Evolutionary conservation across 331 rosid species (phyloP), one percentile per base, ranked within the genome.

Genomic region (Rhamnella rubrinervis): DNA sequence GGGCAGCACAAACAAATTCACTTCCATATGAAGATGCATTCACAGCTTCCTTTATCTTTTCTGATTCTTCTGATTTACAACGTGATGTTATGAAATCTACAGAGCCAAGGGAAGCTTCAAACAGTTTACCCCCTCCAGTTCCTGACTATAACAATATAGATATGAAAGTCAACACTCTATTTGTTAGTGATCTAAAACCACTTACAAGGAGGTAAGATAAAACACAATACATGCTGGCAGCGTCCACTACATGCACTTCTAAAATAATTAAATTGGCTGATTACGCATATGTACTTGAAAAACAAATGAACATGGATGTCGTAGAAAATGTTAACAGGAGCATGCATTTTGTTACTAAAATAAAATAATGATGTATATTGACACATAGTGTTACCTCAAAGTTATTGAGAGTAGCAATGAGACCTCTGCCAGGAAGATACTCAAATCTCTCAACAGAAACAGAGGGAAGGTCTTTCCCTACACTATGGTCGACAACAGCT

Each of bases 361-460:
- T 44, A 16, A 44, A 3, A 44, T 44, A 11, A 53, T 53, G 20
- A 17, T 18, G n/a, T n/a, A 53, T 6, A 18, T 19, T 18, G 4
- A 53, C n/a, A 18, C 25, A 6, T 26, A 6, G 8, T 53, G 52
- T 52, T 80, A 85, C 98, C 97, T 91, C 83, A 59, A 74, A 61
- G 83, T 86, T 80, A 70, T 91, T 84, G 71, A 95, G 81, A 80
- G 97, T 95, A 55, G 97, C 98, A 59, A 77, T 46, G 62, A 95
- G 93, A 81, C 98, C 98, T 80, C 87, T 86, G 21, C 98, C 98
- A 53, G 97, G 98, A 78, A 91, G 91, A 84, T 91, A 95, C 83
- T 95, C 97, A 31, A 86, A 91, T 78, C 87, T 91, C 79, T 91
- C 97, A 80, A 95, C 90, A 61, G 96, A 89, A 71, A 95, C 84